A percentile compares a stretch with the other conserved stretches of the same genome.
These are phyloP conservation scores for Diaporthe humulicola DNA, from an alignment of 2,329 filamentous ascomycete species.

Conservation along the genomic window DNA sequence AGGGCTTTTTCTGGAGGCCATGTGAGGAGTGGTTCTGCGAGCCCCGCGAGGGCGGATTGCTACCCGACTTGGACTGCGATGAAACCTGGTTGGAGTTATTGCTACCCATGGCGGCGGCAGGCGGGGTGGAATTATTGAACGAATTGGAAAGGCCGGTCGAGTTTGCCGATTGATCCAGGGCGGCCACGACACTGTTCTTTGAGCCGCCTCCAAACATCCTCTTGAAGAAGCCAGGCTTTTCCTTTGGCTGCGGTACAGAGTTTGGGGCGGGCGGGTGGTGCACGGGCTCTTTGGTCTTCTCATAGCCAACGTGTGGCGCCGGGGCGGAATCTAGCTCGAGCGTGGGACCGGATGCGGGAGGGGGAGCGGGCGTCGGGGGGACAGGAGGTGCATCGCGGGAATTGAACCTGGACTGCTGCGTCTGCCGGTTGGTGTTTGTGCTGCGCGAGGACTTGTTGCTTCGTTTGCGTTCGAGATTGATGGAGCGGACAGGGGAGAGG, in stretches of 20 bases:
- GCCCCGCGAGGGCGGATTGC: conserved; percentile 65
- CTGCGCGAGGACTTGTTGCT: conserved; percentile 71
- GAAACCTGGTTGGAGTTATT: conserved; percentile 42
- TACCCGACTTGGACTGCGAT: conserved; percentile 51
- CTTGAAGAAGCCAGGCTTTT: conserved; percentile 90
- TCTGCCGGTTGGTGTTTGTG: conserved; percentile 53
- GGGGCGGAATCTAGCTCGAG: conserved; percentile 66
- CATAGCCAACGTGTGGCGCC: conserved; percentile 70
- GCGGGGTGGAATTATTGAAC: conserved; percentile 30
- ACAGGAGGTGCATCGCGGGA: conserved; percentile 45
- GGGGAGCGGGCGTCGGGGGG: conserved; percentile 44
- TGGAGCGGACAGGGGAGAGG: conserved; percentile 50
- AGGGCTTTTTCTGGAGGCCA: conserved; percentile 87
- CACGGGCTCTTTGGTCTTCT: conserved; percentile 67
- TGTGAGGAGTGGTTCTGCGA: conserved; percentile 60
- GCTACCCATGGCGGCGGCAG: conserved; percentile 24
- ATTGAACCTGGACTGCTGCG: conserved; percentile 48
- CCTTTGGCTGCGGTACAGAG: conserved; percentile 65
- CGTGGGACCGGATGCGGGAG: conserved; percentile 46
- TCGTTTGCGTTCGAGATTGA: conserved; percentile 63
- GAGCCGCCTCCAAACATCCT: conserved; percentile 85
- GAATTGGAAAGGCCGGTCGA: conserved; percentile 21
- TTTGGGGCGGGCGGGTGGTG: conserved; percentile 56
- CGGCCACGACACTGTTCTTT: conserved; percentile 57
- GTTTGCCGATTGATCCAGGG: conserved; percentile 34